Percentiles rank a stretch among this genome's conserved stretches.
These are phyloP conservation scores for Diaporthe citrichinensis DNA, from an alignment of 2,329 filamentous ascomycete species.

Conservation along the genomic window DNA sequence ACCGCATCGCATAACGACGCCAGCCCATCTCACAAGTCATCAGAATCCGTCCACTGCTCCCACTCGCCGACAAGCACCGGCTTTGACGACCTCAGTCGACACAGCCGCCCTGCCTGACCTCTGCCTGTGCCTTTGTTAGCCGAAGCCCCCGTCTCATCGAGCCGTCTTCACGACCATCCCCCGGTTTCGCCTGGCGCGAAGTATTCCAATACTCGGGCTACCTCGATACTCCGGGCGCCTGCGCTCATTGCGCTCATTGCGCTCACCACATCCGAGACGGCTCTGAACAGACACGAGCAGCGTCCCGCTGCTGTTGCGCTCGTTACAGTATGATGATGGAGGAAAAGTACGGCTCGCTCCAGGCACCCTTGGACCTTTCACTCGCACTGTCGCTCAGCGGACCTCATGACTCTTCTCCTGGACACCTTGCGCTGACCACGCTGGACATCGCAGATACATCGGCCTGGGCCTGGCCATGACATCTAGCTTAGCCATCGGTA, in stretches of 20 bases:
- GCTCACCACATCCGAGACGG: conserved; percentile 27
- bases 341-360: conserved; percentile 58
- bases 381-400: not conserved
- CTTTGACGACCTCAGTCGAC: conserved; percentile 9
- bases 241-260: conserved; percentile 36
- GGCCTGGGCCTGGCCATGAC: conserved; percentile 82
- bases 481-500: conserved; percentile 83
- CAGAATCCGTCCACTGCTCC: not conserved
- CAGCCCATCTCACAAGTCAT: not conserved
- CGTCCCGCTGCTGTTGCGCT: conserved; percentile 44
- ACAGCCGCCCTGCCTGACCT: conserved; percentile 14
- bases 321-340: conserved; percentile 57
- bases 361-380: not conserved
- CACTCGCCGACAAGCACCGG: not conserved
- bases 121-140: conserved; percentile 31
- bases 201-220: conserved; percentile 25
- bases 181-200: conserved; percentile 39
- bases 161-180: not conserved
- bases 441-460: conserved; percentile 72
- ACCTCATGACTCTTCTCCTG: not conserved
- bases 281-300: conserved; percentile 34
- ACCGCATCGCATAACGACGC: conserved; percentile 31
- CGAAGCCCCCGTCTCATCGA: conserved; percentile 5
- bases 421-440: conserved; percentile 49
- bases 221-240: conserved; percentile 25